phyloP scores from a whole-genome alignment of 2,329 filamentous ascomycete genomes.

The Pseudogymnoascus sp. region DNA sequence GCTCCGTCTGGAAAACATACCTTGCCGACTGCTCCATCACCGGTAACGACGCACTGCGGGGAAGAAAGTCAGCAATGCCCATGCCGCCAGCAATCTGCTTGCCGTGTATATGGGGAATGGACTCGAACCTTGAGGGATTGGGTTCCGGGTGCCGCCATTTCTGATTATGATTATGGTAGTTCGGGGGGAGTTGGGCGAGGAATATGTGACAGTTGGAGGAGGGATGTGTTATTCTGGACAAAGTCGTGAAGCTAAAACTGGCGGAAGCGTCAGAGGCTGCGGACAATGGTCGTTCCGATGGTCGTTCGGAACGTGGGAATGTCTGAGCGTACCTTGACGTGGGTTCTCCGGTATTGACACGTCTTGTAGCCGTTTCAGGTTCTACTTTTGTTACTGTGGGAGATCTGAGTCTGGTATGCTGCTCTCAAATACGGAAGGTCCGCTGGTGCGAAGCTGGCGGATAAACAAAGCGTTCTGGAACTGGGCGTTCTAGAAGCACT shows the following conservation, averaged over 20 bases:
- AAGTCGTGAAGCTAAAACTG: not conserved
- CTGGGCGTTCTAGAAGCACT: not conserved
- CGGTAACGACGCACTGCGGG: constrained; percentile 87
- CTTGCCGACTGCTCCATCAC: constrained; percentile 98
- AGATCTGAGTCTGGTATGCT: not conserved
- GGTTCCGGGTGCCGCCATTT: constrained; percentile 71
- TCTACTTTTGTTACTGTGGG: not conserved
- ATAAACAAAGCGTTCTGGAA: not conserved
- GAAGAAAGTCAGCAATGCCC: constrained; percentile 14
- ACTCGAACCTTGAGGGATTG: constrained; percentile 78
- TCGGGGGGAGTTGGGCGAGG: not conserved
- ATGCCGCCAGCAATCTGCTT: constrained; percentile 8
- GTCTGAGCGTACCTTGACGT: not conserved
- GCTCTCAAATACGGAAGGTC: not conserved
- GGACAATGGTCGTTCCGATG: not conserved
- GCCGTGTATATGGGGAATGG: constrained; percentile 11
- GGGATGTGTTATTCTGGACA: not conserved
- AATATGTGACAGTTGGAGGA: not conserved
- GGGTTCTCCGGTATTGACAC: not conserved
- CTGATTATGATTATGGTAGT: constrained; percentile 26
- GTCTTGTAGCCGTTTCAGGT: constrained; percentile 1
- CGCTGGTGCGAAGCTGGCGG: not conserved
- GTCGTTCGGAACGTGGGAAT: not conserved
- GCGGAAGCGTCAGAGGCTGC: not conserved
- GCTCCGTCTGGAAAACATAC: constrained; percentile 39